phyloP scores from a whole-genome alignment of 768 basidiomycete genomes.

The Cystofilobasidium macerans region DNA sequence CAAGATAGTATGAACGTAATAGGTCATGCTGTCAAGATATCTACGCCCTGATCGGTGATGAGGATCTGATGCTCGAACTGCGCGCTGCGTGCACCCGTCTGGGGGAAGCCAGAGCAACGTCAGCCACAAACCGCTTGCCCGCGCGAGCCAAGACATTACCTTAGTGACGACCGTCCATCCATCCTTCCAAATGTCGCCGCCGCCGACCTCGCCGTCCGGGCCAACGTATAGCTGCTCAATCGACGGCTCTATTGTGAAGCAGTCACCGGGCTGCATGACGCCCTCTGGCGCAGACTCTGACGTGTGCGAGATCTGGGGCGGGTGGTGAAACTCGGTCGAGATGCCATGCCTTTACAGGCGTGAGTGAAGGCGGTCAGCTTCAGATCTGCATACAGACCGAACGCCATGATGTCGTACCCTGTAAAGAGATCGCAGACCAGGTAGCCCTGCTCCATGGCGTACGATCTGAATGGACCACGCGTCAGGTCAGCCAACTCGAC shows the following conservation, averaged over 20 bases:
- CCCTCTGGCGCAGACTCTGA: constrained; percentile 37
- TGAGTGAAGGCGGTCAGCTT: not conserved
- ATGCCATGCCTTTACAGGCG: constrained; percentile 54
- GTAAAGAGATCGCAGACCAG: constrained; percentile 61
- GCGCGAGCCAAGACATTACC: constrained; percentile 43
- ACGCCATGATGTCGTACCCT: too few relatives aligned
- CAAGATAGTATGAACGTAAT: too few relatives aligned
- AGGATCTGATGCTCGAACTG: constrained; percentile 83
- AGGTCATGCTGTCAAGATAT: constrained; percentile 54
- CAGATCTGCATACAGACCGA: too few relatives aligned
- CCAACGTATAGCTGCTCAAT: constrained; percentile 49
- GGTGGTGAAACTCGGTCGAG: constrained; percentile 63
- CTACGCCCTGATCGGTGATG: constrained; percentile 65
- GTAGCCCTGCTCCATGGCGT: constrained; percentile 41
- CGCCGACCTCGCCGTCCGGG: constrained; percentile 47
- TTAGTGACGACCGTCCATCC: constrained; percentile 89
- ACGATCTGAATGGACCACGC: constrained; percentile 24
- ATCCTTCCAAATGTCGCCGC: constrained; percentile 71
- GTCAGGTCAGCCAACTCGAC: not conserved
- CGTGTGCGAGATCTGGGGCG: constrained; percentile 71
- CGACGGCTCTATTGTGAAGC: constrained; percentile 84
- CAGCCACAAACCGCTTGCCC: not conserved
- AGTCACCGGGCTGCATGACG: constrained; percentile 69
- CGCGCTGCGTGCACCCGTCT: constrained; percentile 72
- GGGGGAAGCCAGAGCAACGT: not conserved